phyloP scores from a whole-genome alignment of 345 rosid genomes.

The Rubroshorea leprosula region DNA sequence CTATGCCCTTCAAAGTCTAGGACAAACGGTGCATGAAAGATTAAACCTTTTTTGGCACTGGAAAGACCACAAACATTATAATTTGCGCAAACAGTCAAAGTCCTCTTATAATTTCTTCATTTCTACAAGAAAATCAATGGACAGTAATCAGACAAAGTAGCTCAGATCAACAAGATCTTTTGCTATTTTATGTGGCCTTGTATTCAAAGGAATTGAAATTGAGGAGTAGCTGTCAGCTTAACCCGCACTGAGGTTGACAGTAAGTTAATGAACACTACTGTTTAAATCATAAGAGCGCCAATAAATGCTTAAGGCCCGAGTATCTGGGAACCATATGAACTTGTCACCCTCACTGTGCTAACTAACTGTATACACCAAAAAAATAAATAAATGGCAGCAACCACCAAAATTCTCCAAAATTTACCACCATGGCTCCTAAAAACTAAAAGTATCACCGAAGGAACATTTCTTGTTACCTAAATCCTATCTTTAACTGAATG shows the following conservation, averaged over 20 bases:
- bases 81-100: too few species aligned
- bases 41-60: too few species aligned
- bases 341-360: background rate
- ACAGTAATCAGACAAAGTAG: too few species aligned
- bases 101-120: too few species aligned
- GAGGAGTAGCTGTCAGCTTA: background rate
- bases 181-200: background rate
- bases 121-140: too few species aligned
- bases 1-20: too few species aligned
- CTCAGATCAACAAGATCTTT: background rate
- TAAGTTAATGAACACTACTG: background rate
- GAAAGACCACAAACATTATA: too few species aligned
- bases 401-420: too few species aligned
- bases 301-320: background rate
- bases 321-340: background rate
- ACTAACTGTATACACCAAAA: background rate
- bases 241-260: background rate
- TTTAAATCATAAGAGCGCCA: background rate
- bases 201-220: background rate
- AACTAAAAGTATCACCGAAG: background rate
- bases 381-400: background rate
- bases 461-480: constrained; percentile 6
- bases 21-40: too few species aligned
- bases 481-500: background rate
- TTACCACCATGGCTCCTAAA: background rate